Evolutionary conservation across 1,284 basidiomycete genomes (phyloP).

Genomic region (Tylopilus sp.): DNA sequence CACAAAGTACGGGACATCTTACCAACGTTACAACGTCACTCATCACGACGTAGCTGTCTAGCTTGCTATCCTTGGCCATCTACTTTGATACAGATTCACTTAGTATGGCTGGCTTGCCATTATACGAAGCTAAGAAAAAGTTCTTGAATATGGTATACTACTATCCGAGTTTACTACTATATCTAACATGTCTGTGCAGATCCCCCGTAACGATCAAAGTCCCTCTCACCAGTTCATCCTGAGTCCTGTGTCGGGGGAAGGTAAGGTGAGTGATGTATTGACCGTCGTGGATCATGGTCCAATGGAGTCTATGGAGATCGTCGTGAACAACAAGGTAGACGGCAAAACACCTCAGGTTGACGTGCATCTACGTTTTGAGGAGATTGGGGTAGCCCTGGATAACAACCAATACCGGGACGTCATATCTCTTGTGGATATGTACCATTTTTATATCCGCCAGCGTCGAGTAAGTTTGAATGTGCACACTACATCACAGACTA

Average conservation of each 20-base stretch:
- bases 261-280: conserved; percentile 54
- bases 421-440: conserved; percentile 94
- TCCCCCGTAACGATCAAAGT: conserved; percentile 53
- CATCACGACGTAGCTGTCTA: conserved; percentile 61
- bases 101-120: conserved; percentile 72
- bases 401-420: conserved; percentile 94
- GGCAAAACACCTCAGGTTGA: conserved; percentile 82
- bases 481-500: neutral
- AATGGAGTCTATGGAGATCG: conserved; percentile 48
- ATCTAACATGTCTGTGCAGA: conserved; percentile 43
- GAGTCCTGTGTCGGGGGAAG: conserved; percentile 95
- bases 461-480: conserved; percentile 59
- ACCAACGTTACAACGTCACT: conserved; percentile 2
- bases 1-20: conserved; percentile 65
- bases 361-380: conserved; percentile 87
- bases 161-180: neutral
- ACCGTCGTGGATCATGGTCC: neutral
- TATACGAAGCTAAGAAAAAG: conserved; percentile 68
- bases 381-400: conserved; percentile 92
- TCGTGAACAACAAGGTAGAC: conserved; percentile 79
- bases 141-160: conserved; percentile 71
- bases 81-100: conserved; percentile 96
- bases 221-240: conserved; percentile 90
- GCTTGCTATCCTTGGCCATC: conserved; percentile 82
- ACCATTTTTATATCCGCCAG: conserved; percentile 92